These are phyloP conservation scores for Apostasia shenzhenica DNA, from an alignment of 106 monocot species.

Conservation along the genomic window DNA sequence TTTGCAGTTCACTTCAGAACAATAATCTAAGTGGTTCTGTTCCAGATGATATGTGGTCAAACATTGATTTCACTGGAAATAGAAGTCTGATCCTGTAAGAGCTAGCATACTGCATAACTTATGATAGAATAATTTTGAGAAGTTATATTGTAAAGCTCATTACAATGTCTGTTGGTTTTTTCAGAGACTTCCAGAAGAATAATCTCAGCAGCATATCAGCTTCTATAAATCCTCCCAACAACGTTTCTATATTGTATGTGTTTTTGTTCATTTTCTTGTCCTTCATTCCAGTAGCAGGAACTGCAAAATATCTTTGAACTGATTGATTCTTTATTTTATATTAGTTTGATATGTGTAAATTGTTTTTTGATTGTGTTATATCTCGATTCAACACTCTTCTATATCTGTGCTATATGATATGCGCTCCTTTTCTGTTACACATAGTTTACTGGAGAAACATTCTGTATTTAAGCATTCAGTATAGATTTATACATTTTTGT, in stretches of 20 bases:
- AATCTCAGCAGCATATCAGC: constrained; percentile 48
- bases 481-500: too few relatives aligned
- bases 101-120: not conserved
- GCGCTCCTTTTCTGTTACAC: too few relatives aligned
- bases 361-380: too few relatives aligned
- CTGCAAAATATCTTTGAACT: not conserved
- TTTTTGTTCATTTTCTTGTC: constrained; percentile 11
- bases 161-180: constrained; percentile 11
- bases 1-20: constrained; percentile 68
- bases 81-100: constrained; percentile 83
- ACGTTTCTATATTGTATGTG: constrained; percentile 79
- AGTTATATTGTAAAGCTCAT: constrained; percentile 2
- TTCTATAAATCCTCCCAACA: constrained; percentile 50
- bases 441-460: too few relatives aligned
- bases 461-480: too few relatives aligned
- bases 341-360: too few relatives aligned
- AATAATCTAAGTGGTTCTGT: constrained; percentile 76
- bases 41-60: constrained; percentile 63
- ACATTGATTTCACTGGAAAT: constrained; percentile 53
- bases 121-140: not conserved
- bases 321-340: not conserved
- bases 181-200: constrained; percentile 90
- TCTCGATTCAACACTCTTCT: too few relatives aligned
- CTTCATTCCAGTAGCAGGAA: not conserved
- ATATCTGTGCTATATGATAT: too few relatives aligned